These are phyloP conservation scores for Daldinia sp. DNA, from an alignment of 2,329 filamentous ascomycete genomes.

Conservation along the genomic window DNA sequence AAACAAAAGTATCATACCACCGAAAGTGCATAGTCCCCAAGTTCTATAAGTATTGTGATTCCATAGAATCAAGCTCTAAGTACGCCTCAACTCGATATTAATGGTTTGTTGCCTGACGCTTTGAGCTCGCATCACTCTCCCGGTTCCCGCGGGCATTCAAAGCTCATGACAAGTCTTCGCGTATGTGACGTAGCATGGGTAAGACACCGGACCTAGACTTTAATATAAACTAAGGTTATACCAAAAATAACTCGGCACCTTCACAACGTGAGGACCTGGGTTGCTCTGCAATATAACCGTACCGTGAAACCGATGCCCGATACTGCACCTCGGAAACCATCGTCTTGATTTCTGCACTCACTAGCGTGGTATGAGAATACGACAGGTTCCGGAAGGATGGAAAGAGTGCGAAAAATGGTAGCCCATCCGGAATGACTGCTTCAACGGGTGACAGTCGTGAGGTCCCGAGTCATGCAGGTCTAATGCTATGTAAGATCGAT, in stretches of 20 bases:
- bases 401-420: constrained; percentile 22
- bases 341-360: constrained; percentile 26
- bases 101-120: background rate
- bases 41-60: background rate
- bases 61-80: constrained; percentile 2
- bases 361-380: constrained; percentile 23
- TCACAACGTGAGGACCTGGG: constrained; percentile 17
- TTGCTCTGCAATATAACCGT: constrained; percentile 38
- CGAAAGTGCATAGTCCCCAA: background rate
- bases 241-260: constrained; percentile 37
- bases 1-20: constrained; percentile 9
- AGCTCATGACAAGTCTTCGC: constrained; percentile 3
- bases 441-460: constrained; percentile 40
- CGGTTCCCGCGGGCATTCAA: background rate
- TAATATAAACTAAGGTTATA: constrained; percentile 38
- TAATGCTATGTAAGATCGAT: constrained; percentile 31
- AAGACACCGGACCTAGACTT: constrained; percentile 28
- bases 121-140: background rate
- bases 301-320: constrained; percentile 35
- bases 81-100: constrained; percentile 3
- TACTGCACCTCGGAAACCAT: constrained; percentile 36
- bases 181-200: constrained; percentile 20
- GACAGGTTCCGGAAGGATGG: constrained; percentile 32
- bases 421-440: constrained; percentile 30
- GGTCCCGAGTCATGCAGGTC: constrained; percentile 35